Evolutionary conservation across 371 early-diverging fungal species (phyloP), one percentile per base, ranked within the genome.

Genomic region (Dichotomocladium elegans): DNA sequence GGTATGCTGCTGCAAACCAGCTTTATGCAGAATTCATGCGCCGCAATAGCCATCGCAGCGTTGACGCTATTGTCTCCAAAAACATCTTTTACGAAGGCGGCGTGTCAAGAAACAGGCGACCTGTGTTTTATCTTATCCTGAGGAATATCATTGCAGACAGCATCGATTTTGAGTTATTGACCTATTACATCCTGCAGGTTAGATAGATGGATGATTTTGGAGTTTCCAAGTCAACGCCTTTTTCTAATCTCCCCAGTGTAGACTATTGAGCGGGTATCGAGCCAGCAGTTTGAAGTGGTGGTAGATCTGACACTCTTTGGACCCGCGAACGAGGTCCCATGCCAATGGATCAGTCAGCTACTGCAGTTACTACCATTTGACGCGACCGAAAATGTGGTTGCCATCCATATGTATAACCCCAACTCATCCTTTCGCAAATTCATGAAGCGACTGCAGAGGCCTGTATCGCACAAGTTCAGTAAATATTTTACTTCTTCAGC

Each of bases 241-340:
- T n/a, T n/a, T n/a, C n/a, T n/a, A n/a, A n/a, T n/a, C n/a, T n/a
- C n/a, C n/a, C 31, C 31, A 31, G n/a, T 30, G 11, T 59, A 86
- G 81, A 57, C 72, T 4, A 45, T 87, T 53, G 82, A 85, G 55
- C 71, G 85, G 10, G 75, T 73, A 11, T 67, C 76, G 1, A 71
- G 64, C 49, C 82, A 82, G 51, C 73, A 81, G 10, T 89, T 81
- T 57, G 95, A 95, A 47, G 40, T 95, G 14, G 80, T 94, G 4
- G 63, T 95, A 31, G 96, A 95, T 65, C 62, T 86, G 41, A 91
- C 93, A 7, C 83, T 86, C 61, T 93, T 92, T 65, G 82, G 84
- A n/a, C 71, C 70, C 4, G 75, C 82, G 2, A 93, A 94, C 60
- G 94, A 95, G 71, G 82, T 92, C 29, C 88, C 88, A 30, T 64